Percentiles rank a stretch among this genome's conserved stretches.
Evolutionary conservation across 768 basidiomycete genomes (phyloP).

Genomic region (Tylopilus rubrobrunneus): DNA sequence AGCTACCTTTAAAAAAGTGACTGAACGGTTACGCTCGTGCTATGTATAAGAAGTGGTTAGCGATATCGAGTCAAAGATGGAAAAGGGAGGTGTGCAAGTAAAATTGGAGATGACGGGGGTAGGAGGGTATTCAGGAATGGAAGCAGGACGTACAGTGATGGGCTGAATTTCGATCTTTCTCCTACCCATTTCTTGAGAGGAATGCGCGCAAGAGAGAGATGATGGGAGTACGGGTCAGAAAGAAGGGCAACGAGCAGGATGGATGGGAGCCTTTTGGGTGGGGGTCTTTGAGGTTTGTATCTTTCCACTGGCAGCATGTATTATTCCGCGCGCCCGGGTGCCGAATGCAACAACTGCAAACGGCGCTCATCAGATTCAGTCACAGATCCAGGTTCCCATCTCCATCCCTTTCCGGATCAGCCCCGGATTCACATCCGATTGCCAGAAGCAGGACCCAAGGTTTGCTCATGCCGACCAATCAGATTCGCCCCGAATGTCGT

Average conservation of each 20-base stretch:
- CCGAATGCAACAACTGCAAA: slow-evolving; percentile 35
- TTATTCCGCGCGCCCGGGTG: slow-evolving; percentile 39
- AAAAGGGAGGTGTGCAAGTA: slow-evolving; percentile 22
- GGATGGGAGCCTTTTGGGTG: slow-evolving; percentile 33
- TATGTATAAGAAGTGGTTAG: slow-evolving; percentile 46
- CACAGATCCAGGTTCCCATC: slow-evolving; percentile 25
- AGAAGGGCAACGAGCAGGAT: slow-evolving; percentile 17
- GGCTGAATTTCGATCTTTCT: slow-evolving; percentile 83
- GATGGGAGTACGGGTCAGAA: slow-evolving; percentile 21
- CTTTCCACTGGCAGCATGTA: slow-evolving; percentile 33
- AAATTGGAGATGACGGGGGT: slow-evolving; percentile 28
- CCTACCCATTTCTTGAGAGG: slow-evolving; percentile 51
- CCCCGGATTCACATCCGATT: slow-evolving; percentile 21
- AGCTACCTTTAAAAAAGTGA: slow-evolving; percentile 84
- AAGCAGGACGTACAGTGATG: slow-evolving; percentile 56
- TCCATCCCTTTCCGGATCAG: slow-evolving; percentile 22
- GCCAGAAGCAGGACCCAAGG: neutral
- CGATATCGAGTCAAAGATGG: slow-evolving; percentile 31
- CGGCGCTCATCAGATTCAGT: slow-evolving; percentile 34
- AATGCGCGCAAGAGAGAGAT: slow-evolving; percentile 4
- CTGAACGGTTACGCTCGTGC: slow-evolving; percentile 89
- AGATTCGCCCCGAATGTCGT: neutral
- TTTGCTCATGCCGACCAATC: neutral
- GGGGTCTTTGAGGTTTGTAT: slow-evolving; percentile 32
- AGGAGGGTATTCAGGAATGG: neutral